phyloP scores from a whole-genome alignment of 2,329 filamentous ascomycete species.

The Biscogniauxia marginata region DNA sequence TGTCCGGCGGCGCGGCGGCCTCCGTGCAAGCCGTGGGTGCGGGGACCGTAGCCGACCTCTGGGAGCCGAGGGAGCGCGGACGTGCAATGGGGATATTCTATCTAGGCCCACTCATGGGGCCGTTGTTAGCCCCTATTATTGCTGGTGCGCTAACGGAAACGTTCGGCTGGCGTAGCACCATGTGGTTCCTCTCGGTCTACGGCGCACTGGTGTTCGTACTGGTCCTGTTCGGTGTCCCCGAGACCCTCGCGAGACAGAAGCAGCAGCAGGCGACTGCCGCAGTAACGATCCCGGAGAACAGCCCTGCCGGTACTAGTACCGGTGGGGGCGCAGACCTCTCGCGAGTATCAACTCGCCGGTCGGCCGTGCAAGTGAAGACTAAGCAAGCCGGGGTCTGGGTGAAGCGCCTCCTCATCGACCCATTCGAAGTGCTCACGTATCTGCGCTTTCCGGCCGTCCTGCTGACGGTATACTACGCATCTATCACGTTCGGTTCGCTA shows the following conservation, averaged over 20 bases:
- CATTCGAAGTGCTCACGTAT: slow-evolving; percentile 67
- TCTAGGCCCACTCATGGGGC: slow-evolving; percentile 73
- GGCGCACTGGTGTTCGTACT: slow-evolving; percentile 57
- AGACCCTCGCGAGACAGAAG: slow-evolving; percentile 53
- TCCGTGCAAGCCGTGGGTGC: slow-evolving; percentile 82
- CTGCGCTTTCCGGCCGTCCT: slow-evolving; percentile 73
- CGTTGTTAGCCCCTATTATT: slow-evolving; percentile 72
- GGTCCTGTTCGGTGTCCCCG: slow-evolving; percentile 62
- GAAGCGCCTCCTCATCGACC: slow-evolving; percentile 67
- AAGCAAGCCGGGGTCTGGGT: slow-evolving; percentile 51
- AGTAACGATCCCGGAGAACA: slow-evolving; percentile 3
- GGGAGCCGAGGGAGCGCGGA: slow-evolving; percentile 70
- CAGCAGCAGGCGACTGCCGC: slow-evolving; percentile 5
- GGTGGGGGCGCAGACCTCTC: slow-evolving; percentile 25
- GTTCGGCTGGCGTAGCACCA: slow-evolving; percentile 72
- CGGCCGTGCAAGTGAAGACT: slow-evolving; percentile 57
- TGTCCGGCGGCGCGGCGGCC: slow-evolving; percentile 73
- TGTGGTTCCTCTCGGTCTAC: slow-evolving; percentile 75
- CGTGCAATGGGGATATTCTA: slow-evolving; percentile 83
- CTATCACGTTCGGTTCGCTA: slow-evolving; percentile 71
- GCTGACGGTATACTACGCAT: slow-evolving; percentile 71
- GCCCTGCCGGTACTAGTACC: no score
- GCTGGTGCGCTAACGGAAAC: slow-evolving; percentile 69
- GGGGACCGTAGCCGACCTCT: slow-evolving; percentile 79
- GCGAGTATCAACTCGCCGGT: slow-evolving; percentile 61